Evolutionary conservation across 163 green algal species (phyloP).

Genomic region (Coccomyxa subellipsoidea): DNA sequence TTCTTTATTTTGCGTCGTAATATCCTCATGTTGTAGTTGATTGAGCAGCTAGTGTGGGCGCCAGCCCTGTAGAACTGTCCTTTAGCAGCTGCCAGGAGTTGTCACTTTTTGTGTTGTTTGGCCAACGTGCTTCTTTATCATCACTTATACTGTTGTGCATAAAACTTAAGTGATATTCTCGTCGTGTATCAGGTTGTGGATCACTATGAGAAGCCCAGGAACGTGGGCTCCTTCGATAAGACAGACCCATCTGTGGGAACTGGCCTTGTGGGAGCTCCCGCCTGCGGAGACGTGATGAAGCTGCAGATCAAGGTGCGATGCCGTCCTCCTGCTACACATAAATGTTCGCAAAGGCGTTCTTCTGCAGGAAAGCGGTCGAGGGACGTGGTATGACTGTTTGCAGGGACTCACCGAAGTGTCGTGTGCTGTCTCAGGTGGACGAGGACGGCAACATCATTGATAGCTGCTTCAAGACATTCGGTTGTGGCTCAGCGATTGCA

Average conservation of each 20-base stretch:
- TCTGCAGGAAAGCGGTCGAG: no score
- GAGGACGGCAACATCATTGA: constrained; percentile 96
- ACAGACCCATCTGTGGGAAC: constrained; percentile 92
- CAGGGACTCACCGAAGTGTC: no score
- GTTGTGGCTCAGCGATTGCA: constrained; percentile 97
- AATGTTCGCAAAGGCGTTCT: no score
- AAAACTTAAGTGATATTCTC: not conserved
- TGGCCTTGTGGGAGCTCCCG: constrained; percentile 95
- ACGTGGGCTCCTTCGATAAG: constrained; percentile 97
- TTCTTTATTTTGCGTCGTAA: not conserved
- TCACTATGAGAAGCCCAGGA: constrained; percentile 96
- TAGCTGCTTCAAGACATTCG: constrained; percentile 99
- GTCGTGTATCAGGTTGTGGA: constrained; percentile 82
- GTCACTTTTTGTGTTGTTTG: no score
- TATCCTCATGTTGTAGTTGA: no score
- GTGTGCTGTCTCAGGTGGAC: constrained; percentile 66
- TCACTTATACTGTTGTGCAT: no score
- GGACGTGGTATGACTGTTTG: no score
- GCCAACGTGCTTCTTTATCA: not conserved
- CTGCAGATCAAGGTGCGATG: constrained; percentile 91
- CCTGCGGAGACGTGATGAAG: constrained; percentile 99
- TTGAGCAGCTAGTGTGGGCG: no score
- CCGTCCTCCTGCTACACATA: no score
- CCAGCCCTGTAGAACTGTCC: no score
- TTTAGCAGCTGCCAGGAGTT: no score